Base-by-base conservation (phyloP, 345 rosid genomes). In the Citrus hindsii region DNA sequence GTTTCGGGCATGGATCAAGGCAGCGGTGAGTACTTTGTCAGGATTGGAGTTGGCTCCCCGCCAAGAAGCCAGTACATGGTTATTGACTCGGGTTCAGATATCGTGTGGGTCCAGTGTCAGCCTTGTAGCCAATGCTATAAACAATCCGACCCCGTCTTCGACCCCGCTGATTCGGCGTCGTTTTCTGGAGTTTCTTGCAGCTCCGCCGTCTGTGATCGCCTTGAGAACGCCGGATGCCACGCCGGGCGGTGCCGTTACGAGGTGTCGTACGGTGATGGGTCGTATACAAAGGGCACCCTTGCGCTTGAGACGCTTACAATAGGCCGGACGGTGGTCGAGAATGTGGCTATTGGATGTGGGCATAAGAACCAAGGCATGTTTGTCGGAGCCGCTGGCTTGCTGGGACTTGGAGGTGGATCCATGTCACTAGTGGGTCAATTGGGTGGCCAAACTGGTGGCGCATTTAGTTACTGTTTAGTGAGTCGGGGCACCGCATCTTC, bases 41-140 rank as follows among this genome's bases (percentile, higher is more conserved):
- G 99, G 75, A 88, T 96, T 13, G 99, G 99, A 28, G 93, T 96
- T 7, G 99, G 99, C 1, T 91, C 95, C 72, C 99, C 99, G 0
- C 89, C 98, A 0, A 87, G 89, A 77, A 91, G 87, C 77, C 98
- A 96, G 71, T 92, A 90, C 84, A 87, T 96, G 91, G 99, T 94
- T 4, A 85, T 94, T 64, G 99, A 96, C 76, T 91, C 99, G 13
- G 99, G 99, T 1, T 94, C 98, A 46, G 99, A 96, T 74, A 94
- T 96, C 67, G 97, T 96, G 55, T 96, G 99, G 99, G 97, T 96
- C 67, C 99, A 96, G 74, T 96, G 99, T 56, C 92, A 92, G 80
- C 99, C 99, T 67, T 96, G 99, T 69, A 88, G 77, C 71, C 92
- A 90, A 73, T 96, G 99, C 69, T 96, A 96, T 79, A 88, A 60